These are phyloP conservation scores for Lophiostoma macrostomum DNA, from an alignment of 495 filamentous ascomycete genomes.

Conservation along the genomic window DNA sequence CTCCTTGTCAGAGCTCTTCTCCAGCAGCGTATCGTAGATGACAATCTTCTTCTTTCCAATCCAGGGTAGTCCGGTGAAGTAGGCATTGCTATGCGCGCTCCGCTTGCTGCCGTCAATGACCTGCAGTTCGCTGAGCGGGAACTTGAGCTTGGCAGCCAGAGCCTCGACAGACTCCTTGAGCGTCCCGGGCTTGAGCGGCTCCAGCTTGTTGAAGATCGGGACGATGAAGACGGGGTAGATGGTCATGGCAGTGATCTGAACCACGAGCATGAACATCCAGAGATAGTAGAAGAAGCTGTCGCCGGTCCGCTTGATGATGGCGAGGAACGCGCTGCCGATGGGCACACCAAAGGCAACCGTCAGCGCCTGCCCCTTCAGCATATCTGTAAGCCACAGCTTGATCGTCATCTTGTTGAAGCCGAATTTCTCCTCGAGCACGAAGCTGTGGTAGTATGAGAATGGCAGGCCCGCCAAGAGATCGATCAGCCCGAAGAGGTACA, in stretches of 20 bases:
- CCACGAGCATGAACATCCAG: slow-evolving; percentile 83
- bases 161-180: slow-evolving; percentile 86
- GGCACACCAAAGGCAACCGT: slow-evolving; percentile 75
- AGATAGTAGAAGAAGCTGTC: slow-evolving; percentile 95
- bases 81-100: slow-evolving; percentile 95
- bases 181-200: slow-evolving; percentile 78
- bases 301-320: slow-evolving; percentile 88
- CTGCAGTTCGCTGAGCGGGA: slow-evolving; percentile 84
- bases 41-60: slow-evolving; percentile 92
- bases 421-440: slow-evolving; percentile 93
- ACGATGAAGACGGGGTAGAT: slow-evolving; percentile 94
- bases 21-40: slow-evolving; percentile 95
- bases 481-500: slow-evolving; percentile 79
- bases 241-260: slow-evolving; percentile 91
- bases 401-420: slow-evolving; percentile 98
- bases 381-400: slow-evolving; percentile 82
- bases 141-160: slow-evolving; percentile 78
- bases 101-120: slow-evolving; percentile 98
- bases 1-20: slow-evolving; percentile 86
- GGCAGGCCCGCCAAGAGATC: slow-evolving; percentile 76
- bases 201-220: slow-evolving; percentile 97
- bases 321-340: slow-evolving; percentile 82
- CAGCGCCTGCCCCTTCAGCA: slow-evolving; percentile 86
- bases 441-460: slow-evolving; percentile 83
- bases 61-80: slow-evolving; percentile 97